Conservation (phyloP, 1,284 basidiomycete genomes). For the Apiotrichum montevideense region DNA sequence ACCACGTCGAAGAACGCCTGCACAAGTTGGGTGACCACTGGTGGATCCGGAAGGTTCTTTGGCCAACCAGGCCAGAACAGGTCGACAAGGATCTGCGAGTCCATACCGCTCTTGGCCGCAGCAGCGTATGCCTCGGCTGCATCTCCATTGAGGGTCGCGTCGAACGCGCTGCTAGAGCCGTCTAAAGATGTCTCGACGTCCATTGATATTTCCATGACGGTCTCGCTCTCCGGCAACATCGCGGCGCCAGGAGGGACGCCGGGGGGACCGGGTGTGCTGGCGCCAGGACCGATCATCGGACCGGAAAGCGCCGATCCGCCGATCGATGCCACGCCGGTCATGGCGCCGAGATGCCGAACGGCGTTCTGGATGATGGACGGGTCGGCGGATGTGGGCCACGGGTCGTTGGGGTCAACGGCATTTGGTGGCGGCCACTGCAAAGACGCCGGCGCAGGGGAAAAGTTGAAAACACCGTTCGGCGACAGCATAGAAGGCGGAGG, state of each 20-base stretch:
- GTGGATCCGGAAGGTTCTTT: constrained; percentile 41
- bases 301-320: neutral
- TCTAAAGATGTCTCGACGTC: constrained; percentile 4
- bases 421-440: neutral
- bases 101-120: constrained; percentile 22
- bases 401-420: too few species aligned
- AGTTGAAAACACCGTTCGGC: constrained; percentile 38
- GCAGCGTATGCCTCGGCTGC: neutral
- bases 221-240: neutral
- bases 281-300: neutral
- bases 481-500: constrained; percentile 22
- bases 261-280: neutral
- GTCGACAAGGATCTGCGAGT: constrained; percentile 39
- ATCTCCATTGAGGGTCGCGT: neutral
- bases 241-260: neutral
- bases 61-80: constrained; percentile 48
- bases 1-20: constrained; percentile 44
- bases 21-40: constrained; percentile 42
- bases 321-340: neutral
- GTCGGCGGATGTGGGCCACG: neutral
- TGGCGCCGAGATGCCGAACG: neutral
- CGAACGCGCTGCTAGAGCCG: neutral
- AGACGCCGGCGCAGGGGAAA: constrained; percentile 23
- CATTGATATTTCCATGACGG: constrained; percentile 6
- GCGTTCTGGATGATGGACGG: neutral